Conservation (phyloP, 225 moss, liverwort and hornwort species). For the Bryum argenteum region DNA sequence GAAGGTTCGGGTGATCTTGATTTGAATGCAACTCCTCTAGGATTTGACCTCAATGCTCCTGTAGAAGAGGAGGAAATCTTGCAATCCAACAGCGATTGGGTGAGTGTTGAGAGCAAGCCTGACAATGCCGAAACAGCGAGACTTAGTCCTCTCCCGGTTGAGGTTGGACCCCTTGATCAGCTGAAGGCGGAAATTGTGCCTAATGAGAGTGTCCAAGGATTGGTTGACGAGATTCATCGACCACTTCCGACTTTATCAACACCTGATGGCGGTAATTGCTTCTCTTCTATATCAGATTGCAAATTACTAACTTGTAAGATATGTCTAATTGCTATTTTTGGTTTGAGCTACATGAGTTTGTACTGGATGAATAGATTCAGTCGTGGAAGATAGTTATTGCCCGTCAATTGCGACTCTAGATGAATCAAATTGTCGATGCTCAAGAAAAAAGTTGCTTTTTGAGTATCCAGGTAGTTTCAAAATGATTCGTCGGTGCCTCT, state of each 20-base stretch:
- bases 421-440: background rate
- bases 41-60: constrained; percentile 96
- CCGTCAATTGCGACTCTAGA: constrained; percentile 1
- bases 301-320: constrained; percentile 22
- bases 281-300: constrained; percentile 1
- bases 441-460: constrained; percentile 22
- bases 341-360: background rate
- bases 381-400: background rate
- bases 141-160: constrained; percentile 31
- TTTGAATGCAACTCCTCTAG: constrained; percentile 86
- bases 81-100: constrained; percentile 76
- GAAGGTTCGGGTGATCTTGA: constrained; percentile 86
- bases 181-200: constrained; percentile 34
- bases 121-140: constrained; percentile 43
- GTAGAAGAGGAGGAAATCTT: constrained; percentile 84
- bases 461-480: constrained; percentile 27
- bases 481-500: constrained; percentile 4
- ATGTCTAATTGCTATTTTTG: constrained; percentile 12
- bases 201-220: constrained; percentile 42
- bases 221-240: constrained; percentile 44
- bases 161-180: constrained; percentile 33
- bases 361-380: constrained; percentile 1
- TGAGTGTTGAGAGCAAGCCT: constrained; percentile 57
- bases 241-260: constrained; percentile 22
- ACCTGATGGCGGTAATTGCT: constrained; percentile 39